Evolutionary conservation across 208 protist species (phyloP).

Genomic region (Crithidia mellificae): DNA sequence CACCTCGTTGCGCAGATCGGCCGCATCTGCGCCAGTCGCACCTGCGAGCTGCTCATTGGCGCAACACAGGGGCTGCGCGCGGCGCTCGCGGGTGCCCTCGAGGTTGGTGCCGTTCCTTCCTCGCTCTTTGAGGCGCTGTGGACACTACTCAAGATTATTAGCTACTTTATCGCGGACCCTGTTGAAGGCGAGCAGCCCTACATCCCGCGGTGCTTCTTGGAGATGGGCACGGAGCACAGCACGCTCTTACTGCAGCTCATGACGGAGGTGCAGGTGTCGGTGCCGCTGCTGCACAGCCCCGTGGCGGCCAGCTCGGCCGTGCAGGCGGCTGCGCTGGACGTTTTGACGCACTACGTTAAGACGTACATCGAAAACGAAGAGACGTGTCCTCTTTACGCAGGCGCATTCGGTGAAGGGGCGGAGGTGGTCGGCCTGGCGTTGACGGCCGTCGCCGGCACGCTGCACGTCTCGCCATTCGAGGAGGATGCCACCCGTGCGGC

Average conservation of each 20-base stretch:
- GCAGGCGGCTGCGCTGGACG: conserved; percentile 52
- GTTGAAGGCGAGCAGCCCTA: conserved; percentile 71
- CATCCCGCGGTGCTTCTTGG: conserved; percentile 71
- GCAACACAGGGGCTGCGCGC: conserved; percentile 5
- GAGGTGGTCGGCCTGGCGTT: conserved; percentile 54
- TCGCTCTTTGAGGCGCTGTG: conserved; percentile 53
- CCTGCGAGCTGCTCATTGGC: conserved; percentile 31
- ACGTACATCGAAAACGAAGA: conserved; percentile 60
- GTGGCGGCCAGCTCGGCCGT: conserved; percentile 57
- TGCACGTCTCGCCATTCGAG: conserved; percentile 58
- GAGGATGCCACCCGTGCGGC: conserved; percentile 45
- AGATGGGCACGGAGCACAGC: conserved; percentile 20
- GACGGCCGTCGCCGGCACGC: conserved; percentile 18
- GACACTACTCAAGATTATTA: conserved; percentile 58
- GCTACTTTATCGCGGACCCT: conserved; percentile 67
- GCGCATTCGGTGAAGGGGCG: conserved; percentile 40
- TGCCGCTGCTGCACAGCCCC: conserved; percentile 33
- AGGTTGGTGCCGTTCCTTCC: conserved; percentile 1
- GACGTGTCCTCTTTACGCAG: conserved; percentile 26
- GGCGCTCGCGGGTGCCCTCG: conserved; percentile 1
- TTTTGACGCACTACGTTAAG: conserved; percentile 49
- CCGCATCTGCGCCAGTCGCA: conserved; percentile 33
- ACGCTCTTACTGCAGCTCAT: conserved; percentile 33
- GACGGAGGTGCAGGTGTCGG: conserved; percentile 21
- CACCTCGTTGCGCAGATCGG: conserved; percentile 68